Evolutionary conservation across 352 stramenopile species (phyloP).

Genomic region (Phytophthora pistaciae): DNA sequence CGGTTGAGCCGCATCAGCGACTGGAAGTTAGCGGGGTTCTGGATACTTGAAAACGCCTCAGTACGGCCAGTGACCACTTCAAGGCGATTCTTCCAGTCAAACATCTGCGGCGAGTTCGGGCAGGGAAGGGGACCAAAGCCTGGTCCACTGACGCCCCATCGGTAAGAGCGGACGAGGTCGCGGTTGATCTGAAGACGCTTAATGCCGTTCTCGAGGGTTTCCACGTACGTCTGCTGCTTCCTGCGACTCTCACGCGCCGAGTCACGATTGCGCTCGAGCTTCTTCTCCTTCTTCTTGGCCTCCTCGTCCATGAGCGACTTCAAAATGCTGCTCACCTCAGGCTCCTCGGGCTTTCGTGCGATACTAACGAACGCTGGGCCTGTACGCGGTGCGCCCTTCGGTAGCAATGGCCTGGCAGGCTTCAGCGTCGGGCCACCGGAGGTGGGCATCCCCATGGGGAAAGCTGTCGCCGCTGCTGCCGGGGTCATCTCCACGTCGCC

Average conservation of each 20-base stretch:
- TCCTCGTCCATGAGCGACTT: slow-evolving; percentile 90
- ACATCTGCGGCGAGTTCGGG: slow-evolving; percentile 60
- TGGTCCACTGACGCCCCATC: slow-evolving; percentile 70
- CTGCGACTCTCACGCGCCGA: slow-evolving; percentile 85
- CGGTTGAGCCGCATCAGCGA: slow-evolving; percentile 79
- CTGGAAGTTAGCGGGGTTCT: slow-evolving; percentile 76
- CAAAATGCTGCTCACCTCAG: slow-evolving; percentile 87
- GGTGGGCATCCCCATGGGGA: slow-evolving; percentile 10
- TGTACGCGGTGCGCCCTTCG: slow-evolving; percentile 44
- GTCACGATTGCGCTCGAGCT: slow-evolving; percentile 89
- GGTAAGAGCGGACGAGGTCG: slow-evolving; percentile 76
- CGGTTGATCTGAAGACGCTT: slow-evolving; percentile 88
- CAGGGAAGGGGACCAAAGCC: slow-evolving; percentile 52
- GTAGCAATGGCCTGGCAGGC: slow-evolving; percentile 46
- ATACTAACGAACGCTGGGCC: slow-evolving; percentile 78
- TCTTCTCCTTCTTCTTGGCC: slow-evolving; percentile 91
- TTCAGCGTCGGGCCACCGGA: slow-evolving; percentile 35
- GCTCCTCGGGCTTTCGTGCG: slow-evolving; percentile 81
- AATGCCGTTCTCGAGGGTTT: slow-evolving; percentile 88
- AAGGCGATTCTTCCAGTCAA: slow-evolving; percentile 71
- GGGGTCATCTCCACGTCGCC: slow-evolving; percentile 46
- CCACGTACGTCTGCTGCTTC: slow-evolving; percentile 91
- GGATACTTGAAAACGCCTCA: slow-evolving; percentile 72
- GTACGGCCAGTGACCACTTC: slow-evolving; percentile 71
- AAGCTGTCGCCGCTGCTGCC: slow-evolving; percentile 1